phyloP scores from a whole-genome alignment of 2,329 filamentous ascomycete species.

The Fusarium praegraminearum region DNA sequence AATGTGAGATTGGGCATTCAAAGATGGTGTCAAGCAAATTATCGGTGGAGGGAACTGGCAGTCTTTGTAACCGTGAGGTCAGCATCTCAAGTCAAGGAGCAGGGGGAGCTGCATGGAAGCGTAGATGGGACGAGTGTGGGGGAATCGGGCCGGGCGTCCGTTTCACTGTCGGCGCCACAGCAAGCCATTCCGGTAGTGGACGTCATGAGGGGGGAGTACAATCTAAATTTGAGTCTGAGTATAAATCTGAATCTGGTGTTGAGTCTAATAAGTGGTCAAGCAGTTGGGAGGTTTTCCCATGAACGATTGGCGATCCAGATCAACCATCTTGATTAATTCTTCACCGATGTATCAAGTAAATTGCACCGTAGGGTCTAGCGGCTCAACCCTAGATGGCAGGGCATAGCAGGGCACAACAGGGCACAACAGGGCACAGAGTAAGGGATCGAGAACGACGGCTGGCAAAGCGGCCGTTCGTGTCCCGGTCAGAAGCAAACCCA shows the following conservation, averaged over 20 bases:
- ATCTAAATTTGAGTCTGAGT: neutral
- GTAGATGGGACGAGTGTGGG: conserved; percentile 42
- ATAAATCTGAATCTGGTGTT: neutral
- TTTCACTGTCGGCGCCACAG: conserved; percentile 43
- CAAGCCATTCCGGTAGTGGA: conserved; percentile 42
- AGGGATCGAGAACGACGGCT: neutral
- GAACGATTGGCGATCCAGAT: neutral
- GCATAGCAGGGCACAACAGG: neutral
- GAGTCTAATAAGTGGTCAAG: neutral
- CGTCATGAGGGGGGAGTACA: conserved; percentile 24
- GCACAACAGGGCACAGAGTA: neutral
- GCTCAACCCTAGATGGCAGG: neutral
- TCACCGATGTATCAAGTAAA: neutral
- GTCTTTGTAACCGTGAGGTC: conserved; percentile 23
- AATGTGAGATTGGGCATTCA: conserved; percentile 1
- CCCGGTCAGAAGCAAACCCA: neutral
- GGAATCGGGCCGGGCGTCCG: conserved; percentile 47
- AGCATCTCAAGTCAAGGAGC: conserved; percentile 1
- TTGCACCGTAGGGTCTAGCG: neutral
- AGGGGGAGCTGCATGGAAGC: conserved; percentile 30
- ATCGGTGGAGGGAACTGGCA: conserved; percentile 8
- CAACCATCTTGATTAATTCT: neutral
- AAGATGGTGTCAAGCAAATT: conserved; percentile 17
- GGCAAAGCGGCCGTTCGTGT: conserved; percentile 6
- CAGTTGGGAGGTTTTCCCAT: neutral